Percentiles rank a stretch among this genome's conserved stretches.
Evolutionary conservation across 1,139 yeast species (phyloP).

Genomic region (Hyphopichia pseudoburtonii): DNA sequence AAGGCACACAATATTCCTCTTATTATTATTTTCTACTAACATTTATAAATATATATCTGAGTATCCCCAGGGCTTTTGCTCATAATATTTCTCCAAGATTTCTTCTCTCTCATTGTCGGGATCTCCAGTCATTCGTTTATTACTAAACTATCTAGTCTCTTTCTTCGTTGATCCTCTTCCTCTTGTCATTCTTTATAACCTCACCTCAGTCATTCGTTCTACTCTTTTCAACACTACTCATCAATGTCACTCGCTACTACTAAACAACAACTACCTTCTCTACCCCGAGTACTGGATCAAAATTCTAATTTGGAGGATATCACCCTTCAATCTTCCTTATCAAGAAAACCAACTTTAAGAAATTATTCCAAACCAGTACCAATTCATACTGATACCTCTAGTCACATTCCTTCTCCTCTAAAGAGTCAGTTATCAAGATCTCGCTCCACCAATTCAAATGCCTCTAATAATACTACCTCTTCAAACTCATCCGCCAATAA

Average conservation of each 20-base stretch:
- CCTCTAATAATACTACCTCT: slow-evolving; percentile 9
- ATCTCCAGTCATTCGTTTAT: no score
- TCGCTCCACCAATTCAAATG: slow-evolving; percentile 16
- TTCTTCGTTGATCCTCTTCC: no score
- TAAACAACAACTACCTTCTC: no score
- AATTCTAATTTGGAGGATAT: slow-evolving; percentile 11
- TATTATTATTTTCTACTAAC: no score
- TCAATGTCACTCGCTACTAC: slow-evolving; percentile 9
- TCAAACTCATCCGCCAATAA: slow-evolving; percentile 8
- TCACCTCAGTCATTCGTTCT: no score
- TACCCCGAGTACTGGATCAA: neutral
- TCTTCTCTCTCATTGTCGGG: no score
- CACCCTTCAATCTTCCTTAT: neutral
- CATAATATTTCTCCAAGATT: no score
- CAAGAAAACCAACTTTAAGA: slow-evolving; percentile 1
- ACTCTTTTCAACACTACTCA: no score
- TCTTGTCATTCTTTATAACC: no score
- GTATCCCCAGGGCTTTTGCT: no score
- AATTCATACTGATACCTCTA: neutral
- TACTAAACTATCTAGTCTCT: neutral
- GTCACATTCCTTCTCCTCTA: slow-evolving; percentile 18
- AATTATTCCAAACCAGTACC: slow-evolving; percentile 3
- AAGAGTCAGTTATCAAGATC: slow-evolving; percentile 19
- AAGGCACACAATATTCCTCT: no score
- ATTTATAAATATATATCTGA: no score